Conservation (phyloP, 78 protist genomes). For the Planoprotostelium fungivorum region DNA sequence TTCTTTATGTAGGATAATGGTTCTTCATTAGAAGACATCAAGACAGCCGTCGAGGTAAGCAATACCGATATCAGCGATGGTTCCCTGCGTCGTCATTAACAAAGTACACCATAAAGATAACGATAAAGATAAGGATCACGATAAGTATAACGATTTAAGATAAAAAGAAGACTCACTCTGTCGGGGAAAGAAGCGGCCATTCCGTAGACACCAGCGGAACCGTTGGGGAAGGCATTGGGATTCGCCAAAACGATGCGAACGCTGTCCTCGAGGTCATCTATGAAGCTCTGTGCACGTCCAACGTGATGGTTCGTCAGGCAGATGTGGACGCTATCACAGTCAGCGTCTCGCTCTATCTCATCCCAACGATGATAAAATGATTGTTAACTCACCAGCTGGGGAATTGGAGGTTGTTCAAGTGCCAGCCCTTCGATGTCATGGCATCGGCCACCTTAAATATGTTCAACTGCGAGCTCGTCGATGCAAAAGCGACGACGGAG, state of each 20-base stretch:
- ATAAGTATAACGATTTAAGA: too few species aligned
- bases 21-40: neutral
- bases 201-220: slow-evolving; percentile 55
- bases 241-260: slow-evolving; percentile 2
- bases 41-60: neutral
- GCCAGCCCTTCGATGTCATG: slow-evolving; percentile 58
- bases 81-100: too few species aligned
- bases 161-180: slow-evolving; percentile 33
- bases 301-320: slow-evolving; percentile 52
- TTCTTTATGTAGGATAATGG: too few species aligned
- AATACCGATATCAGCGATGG: neutral
- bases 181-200: slow-evolving; percentile 50
- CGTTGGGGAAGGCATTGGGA: slow-evolving; percentile 23
- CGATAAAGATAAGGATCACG: too few species aligned
- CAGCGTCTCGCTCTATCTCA: too few species aligned
- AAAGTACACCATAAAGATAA: too few species aligned
- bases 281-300: slow-evolving; percentile 37
- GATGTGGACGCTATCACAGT: slow-evolving; percentile 33
- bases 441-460: slow-evolving; percentile 45
- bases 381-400: slow-evolving; percentile 26
- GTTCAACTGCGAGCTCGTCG: slow-evolving; percentile 11
- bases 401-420: slow-evolving; percentile 45
- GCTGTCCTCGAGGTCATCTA: slow-evolving; percentile 23
- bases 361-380: too few species aligned
- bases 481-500: slow-evolving; percentile 36